Evolutionary conservation across 345 rosid genomes (phyloP).

Genomic region (Gossypium ekmanianum): DNA sequence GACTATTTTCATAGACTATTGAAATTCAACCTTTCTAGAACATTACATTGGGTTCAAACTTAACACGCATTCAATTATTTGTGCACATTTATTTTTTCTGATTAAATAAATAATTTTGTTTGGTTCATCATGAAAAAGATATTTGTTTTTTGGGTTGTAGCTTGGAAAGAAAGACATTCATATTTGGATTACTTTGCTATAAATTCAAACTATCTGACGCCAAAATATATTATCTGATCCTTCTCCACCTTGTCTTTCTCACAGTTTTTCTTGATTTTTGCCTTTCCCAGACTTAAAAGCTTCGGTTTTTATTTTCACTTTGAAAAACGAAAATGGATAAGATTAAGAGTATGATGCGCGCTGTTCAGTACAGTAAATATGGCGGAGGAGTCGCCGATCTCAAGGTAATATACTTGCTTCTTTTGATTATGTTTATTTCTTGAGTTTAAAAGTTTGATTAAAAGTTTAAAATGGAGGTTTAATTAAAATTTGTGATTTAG

Average conservation of each 20-base stretch:
- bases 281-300: too few relatives aligned
- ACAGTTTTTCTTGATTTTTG: not conserved
- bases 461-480: not conserved
- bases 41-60: not conserved
- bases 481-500: too few relatives aligned
- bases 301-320: not conserved
- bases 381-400: slow-evolving; percentile 48
- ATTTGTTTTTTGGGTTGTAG: too few relatives aligned
- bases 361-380: slow-evolving; percentile 32
- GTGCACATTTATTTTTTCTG: too few relatives aligned
- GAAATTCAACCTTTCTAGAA: not conserved
- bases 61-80: not conserved
- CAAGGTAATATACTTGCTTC: slow-evolving; percentile 27
- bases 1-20: too few relatives aligned
- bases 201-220: not conserved
- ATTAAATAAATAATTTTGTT: too few relatives aligned
- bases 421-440: too few relatives aligned
- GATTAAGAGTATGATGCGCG: slow-evolving; percentile 36
- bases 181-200: not conserved
- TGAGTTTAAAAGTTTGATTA: not conserved
- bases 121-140: too few relatives aligned
- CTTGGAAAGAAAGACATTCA: not conserved
- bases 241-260: not conserved
- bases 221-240: not conserved
- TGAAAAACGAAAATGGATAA: slow-evolving; percentile 24